These are phyloP conservation scores for Elsinoe perseae DNA, from an alignment of 2,329 filamentous ascomycete species.

Conservation along the genomic window DNA sequence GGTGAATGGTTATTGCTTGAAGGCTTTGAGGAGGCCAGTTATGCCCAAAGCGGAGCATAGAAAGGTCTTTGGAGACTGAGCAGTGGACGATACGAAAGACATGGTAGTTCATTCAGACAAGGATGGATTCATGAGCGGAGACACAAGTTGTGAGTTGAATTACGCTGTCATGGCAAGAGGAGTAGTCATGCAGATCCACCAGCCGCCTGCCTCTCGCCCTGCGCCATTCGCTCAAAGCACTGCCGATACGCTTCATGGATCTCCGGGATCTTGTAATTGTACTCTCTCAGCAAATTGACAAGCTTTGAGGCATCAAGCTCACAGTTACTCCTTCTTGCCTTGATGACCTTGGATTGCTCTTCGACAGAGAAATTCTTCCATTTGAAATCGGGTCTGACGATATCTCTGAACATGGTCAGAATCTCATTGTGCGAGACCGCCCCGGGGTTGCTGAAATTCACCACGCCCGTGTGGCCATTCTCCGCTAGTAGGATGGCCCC, in stretches of 20 bases:
- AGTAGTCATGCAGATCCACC: not conserved
- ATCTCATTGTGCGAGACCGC: constrained; percentile 66
- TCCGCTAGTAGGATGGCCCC: constrained; percentile 53
- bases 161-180: not conserved
- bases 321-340: constrained; percentile 60
- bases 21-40: not conserved
- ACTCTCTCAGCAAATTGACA: constrained; percentile 52
- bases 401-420: constrained; percentile 53
- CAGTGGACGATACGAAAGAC: not conserved
- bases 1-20: constrained; percentile 5
- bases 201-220: constrained; percentile 9
- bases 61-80: not conserved
- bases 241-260: constrained; percentile 53
- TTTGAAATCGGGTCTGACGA: constrained; percentile 52
- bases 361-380: constrained; percentile 61
- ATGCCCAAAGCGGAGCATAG: not conserved
- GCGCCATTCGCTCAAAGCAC: constrained; percentile 57
- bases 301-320: constrained; percentile 55
- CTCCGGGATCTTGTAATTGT: constrained; percentile 52
- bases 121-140: not conserved
- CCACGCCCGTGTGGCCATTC: constrained; percentile 55
- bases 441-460: constrained; percentile 64
- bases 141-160: not conserved
- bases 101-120: not conserved
- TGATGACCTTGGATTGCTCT: constrained; percentile 60